phyloP scores from a whole-genome alignment of 352 stramenopile genomes.

The Phytophthora litchii region DNA sequence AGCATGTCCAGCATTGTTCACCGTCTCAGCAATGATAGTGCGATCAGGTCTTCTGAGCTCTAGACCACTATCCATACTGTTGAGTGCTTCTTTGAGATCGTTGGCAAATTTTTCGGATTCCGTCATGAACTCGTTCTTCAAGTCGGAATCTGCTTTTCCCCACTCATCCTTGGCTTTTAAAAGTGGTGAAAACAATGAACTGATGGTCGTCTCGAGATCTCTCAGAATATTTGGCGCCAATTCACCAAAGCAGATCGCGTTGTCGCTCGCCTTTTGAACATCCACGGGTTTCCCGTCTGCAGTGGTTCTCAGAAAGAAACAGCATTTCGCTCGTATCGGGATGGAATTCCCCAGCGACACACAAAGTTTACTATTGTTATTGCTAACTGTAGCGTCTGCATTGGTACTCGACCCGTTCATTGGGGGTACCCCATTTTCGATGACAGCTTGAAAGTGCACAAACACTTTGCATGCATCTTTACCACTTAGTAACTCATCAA shows the following conservation, averaged over 20 bases:
- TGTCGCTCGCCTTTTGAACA: slow-evolving; percentile 76
- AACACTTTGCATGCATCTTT: slow-evolving; percentile 82
- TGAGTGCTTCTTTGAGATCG: slow-evolving; percentile 95
- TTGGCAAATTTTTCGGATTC: slow-evolving; percentile 95
- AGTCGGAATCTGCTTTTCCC: slow-evolving; percentile 94
- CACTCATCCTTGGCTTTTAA: slow-evolving; percentile 95
- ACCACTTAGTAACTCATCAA: slow-evolving; percentile 75
- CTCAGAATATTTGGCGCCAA: slow-evolving; percentile 83
- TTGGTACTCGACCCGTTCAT: not conserved
- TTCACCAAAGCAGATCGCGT: slow-evolving; percentile 83
- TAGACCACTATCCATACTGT: slow-evolving; percentile 94
- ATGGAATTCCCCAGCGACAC: slow-evolving; percentile 73
- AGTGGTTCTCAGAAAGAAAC: slow-evolving; percentile 81
- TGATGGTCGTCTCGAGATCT: slow-evolving; percentile 84
- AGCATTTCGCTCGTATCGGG: slow-evolving; percentile 80
- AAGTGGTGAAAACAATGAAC: slow-evolving; percentile 89
- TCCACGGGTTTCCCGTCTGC: slow-evolving; percentile 80
- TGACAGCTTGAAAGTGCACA: slow-evolving; percentile 65
- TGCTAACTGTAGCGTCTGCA: slow-evolving; percentile 4
- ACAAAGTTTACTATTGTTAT: slow-evolving; percentile 61
- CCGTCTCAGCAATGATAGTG: slow-evolving; percentile 69
- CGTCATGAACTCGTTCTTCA: slow-evolving; percentile 93
- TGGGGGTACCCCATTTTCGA: slow-evolving; percentile 23
- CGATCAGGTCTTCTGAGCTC: slow-evolving; percentile 91
- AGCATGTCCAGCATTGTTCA: slow-evolving; percentile 42